Conservation (phyloP, 331 rosid genomes). For the Malus hybrid region DNA sequence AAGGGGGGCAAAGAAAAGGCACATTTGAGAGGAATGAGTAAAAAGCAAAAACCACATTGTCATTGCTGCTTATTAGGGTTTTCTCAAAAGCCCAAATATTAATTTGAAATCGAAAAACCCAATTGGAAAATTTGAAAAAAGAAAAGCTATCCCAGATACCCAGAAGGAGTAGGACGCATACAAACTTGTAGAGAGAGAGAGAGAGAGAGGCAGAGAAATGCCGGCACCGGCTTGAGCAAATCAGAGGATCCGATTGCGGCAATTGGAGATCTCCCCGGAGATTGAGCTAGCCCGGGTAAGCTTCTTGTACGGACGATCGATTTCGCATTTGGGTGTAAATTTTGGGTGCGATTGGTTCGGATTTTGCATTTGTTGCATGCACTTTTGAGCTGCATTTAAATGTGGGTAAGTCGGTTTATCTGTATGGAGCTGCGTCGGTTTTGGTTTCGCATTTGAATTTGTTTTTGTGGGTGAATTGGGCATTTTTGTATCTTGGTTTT, state of each 20-base stretch:
- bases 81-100: slow-evolving; percentile 12
- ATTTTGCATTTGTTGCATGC: slow-evolving; percentile 23
- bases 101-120: not conserved
- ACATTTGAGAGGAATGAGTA: slow-evolving; percentile 53
- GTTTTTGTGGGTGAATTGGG: slow-evolving; percentile 23
- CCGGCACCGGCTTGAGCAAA: slow-evolving; percentile 40
- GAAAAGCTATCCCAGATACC: slow-evolving; percentile 10
- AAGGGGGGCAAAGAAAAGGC: slow-evolving; percentile 13
- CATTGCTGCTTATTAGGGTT: slow-evolving; percentile 57
- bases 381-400: slow-evolving; percentile 10
- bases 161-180: slow-evolving; percentile 9
- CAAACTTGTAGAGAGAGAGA: not conserved
- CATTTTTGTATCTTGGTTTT: slow-evolving; percentile 20
- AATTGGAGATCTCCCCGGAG: slow-evolving; percentile 50
- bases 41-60: slow-evolving; percentile 61
- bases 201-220: slow-evolving; percentile 39
- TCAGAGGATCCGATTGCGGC: slow-evolving; percentile 50
- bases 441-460: slow-evolving; percentile 37
- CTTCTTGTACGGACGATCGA: slow-evolving; percentile 36
- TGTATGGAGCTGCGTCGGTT: slow-evolving; percentile 19
- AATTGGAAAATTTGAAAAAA: slow-evolving; percentile 8
- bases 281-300: slow-evolving; percentile 28
- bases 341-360: slow-evolving; percentile 21
- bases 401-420: slow-evolving; percentile 9
- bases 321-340: slow-evolving; percentile 29